Base-by-base conservation (phyloP, 2,329 filamentous ascomycete species). In the Didymella exigua region DNA sequence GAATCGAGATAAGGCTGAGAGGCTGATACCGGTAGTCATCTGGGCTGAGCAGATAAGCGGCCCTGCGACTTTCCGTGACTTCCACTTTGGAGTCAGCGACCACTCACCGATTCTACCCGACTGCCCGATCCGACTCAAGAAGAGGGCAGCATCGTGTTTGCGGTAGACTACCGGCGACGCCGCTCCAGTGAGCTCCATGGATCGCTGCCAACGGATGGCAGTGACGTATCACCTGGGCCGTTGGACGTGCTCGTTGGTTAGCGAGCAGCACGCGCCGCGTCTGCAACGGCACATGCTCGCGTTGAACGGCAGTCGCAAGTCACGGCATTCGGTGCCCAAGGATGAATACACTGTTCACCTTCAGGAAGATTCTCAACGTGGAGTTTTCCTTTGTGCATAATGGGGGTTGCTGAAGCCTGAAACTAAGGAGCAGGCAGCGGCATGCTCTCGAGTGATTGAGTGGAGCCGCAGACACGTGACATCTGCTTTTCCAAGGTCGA, bases 331-430 rank as follows among this genome's bases (percentile, higher is more conserved):
- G n/a, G 8, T 38, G 27, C n/a, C 27, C 16, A 23, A 16, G 31
- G 30, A 24, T n/a, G 11, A 21, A 14, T 21, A 11, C 2, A 13
- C 21, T 21, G n/a, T n/a, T 10, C 21, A 4, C 9, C 2, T 21
- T 26, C 24, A 14, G 16, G 30, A 26, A 13, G 18, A 8, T 9
- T 11, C 29, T 31, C 13, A 16, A 29, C 19, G 21, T 23, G 24
- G 18, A 21, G 47, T 29, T 54, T 61, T 56, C 66, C 65, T 68
- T 67, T 66, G 64, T 69, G 67, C 63, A 49, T 24, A 26, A 47
- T 48, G 46, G 58, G 54, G 49, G 48, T 40, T 41, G 41, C 26
- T 29, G 45, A 50, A 50, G 41, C 49, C 36, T 49, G 48, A 67
- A 58, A 68, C 68, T 65, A 66, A 66, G 62, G 64, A 66, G 61